Conservation (phyloP, 2,329 filamentous ascomycete species). For the Alternaria triticina region DNA sequence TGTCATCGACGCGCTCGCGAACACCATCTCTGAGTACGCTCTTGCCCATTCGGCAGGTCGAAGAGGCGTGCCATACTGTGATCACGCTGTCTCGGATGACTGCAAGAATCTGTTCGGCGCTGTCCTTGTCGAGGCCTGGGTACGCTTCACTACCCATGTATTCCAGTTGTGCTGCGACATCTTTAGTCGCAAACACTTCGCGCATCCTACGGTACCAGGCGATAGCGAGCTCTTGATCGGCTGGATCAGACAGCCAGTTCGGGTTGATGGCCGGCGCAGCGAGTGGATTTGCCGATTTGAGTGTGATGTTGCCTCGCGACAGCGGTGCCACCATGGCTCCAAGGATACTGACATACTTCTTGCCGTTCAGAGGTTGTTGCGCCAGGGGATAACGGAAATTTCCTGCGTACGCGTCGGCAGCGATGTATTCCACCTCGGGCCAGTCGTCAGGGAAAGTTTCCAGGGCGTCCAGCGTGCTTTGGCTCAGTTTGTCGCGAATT, state of each 20-base stretch:
- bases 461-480: not conserved
- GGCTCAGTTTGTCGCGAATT: not conserved
- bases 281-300: not conserved
- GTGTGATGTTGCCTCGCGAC: not conserved
- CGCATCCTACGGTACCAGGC: not conserved
- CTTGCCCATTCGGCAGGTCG: constrained; percentile 36
- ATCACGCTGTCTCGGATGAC: constrained; percentile 43
- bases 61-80: constrained; percentile 28
- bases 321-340: not conserved
- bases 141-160: not conserved
- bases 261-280: not conserved
- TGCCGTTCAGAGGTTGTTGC: not conserved
- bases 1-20: constrained; percentile 21
- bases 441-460: constrained; percentile 1
- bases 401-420: not conserved
- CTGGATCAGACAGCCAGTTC: not conserved
- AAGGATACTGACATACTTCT: not conserved
- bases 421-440: constrained; percentile 9
- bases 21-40: not conserved
- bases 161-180: not conserved
- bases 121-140: not conserved
- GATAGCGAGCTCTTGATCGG: not conserved
- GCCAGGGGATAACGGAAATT: not conserved
- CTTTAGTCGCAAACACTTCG: not conserved
- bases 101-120: not conserved